phyloP scores from a whole-genome alignment of 2,329 filamentous ascomycete genomes.

The Pseudogymnoascus sp. region DNA sequence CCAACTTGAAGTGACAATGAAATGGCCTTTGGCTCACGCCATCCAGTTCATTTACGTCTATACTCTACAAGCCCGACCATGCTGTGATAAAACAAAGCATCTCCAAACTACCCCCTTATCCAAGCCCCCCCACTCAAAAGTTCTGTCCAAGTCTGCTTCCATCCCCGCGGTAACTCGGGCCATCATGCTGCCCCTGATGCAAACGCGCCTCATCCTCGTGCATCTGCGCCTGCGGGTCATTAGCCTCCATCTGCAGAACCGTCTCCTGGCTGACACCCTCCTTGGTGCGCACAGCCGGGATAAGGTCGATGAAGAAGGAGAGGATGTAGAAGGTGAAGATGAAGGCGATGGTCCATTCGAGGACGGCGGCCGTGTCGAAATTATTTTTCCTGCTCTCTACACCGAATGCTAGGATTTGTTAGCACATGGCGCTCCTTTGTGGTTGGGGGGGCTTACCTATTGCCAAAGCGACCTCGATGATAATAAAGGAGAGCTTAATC shows the following conservation, averaged over 20 bases:
- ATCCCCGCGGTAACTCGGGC: background rate
- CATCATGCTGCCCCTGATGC: background rate
- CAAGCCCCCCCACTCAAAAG: background rate
- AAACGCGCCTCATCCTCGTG: background rate
- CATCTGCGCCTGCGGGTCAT: slow-evolving; percentile 13
- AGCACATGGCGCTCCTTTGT: background rate
- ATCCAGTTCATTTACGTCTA: background rate
- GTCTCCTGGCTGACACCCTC: slow-evolving; percentile 16
- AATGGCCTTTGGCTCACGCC: background rate
- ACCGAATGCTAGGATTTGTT: background rate
- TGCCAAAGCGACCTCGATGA: slow-evolving; percentile 66
- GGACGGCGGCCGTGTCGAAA: background rate
- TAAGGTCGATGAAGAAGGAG: slow-evolving; percentile 79
- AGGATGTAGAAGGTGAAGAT: slow-evolving; percentile 83
- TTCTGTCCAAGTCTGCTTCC: slow-evolving; percentile 3
- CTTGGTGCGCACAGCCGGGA: slow-evolving; percentile 48
- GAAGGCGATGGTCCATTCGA: slow-evolving; percentile 71
- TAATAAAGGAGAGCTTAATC: slow-evolving; percentile 76
- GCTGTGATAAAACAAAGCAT: background rate
- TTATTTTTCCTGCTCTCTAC: background rate
- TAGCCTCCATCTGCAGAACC: slow-evolving; percentile 22
- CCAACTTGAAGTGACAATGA: background rate
- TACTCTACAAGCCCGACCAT: background rate
- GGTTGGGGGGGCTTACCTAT: slow-evolving; percentile 32
- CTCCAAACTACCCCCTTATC: background rate